Base-by-base conservation (phyloP, 257 asterid species). In the Solanum corneliomulleri region DNA sequence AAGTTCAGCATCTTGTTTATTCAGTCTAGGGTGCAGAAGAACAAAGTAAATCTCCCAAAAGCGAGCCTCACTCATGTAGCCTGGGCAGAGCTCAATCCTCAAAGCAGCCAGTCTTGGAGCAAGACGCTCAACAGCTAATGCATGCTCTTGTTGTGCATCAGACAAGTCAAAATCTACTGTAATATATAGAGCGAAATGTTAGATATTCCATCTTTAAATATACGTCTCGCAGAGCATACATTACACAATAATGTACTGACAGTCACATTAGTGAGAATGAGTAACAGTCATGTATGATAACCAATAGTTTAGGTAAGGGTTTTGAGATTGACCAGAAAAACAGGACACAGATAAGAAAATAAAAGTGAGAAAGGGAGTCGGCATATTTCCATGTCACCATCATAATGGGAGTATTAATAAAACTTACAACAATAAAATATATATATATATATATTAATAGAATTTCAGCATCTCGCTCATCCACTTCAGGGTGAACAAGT, bases 41-140 rank as follows among this genome's bases (percentile, higher is more conserved):
- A 96, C 96, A 91, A 96, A 96, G 88, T 96, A 96, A 71, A 96
- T 95, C 95, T 89, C 94, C 98, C 99, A 96, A 91, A 96, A 96
- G 90, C 92, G 87, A 92, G 88, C 91, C 85, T 96, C 99, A 86
- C 95, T 94, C 93, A 96, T 96, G 90, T 91, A 90, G 88, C 91
- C 95, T 78, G 99, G 99, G 92, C 98, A 96, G 87, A 96, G 97
- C 89, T 95, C 97, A 86, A 93, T 92, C 94, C 98, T 90, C 85
- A 96, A 87, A 71, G 98, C 95, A 89, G 98, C 94, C 87, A 96
- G 91, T 89, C 93, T 88, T 10, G 99, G 99, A 86, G 93, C 96
- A 86, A 93, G 92, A 68, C 86, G 93, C 83, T 96, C 99, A 44
- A 96, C 95, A 82, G 99, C 98, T 86, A 95, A 90, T 39, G 98